These are phyloP conservation scores for Rehmannia glutinosa DNA, from an alignment of 257 asterid genomes.

Conservation along the genomic window DNA sequence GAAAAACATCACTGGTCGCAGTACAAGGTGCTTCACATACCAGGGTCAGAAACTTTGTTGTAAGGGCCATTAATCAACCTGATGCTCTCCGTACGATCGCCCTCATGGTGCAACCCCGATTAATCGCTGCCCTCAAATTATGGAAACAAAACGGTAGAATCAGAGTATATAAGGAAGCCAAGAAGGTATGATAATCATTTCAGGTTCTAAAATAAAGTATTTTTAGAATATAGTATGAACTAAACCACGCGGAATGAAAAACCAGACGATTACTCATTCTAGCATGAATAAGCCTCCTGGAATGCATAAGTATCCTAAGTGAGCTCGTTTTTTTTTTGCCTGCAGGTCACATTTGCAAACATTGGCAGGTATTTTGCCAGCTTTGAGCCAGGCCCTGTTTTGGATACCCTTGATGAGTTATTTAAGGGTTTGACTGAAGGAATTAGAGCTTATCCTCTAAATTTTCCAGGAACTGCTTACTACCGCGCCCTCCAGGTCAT, in stretches of 20 bases:
- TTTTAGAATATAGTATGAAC: neutral
- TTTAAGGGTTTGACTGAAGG: slow-evolving; percentile 33
- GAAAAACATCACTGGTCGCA: slow-evolving; percentile 23
- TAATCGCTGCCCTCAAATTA: slow-evolving; percentile 30
- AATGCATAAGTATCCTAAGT: no score
- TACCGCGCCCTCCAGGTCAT: slow-evolving; percentile 40
- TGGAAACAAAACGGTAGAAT: slow-evolving; percentile 45
- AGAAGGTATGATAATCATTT: slow-evolving; percentile 30
- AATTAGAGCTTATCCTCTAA: slow-evolving; percentile 40
- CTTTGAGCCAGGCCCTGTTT: slow-evolving; percentile 36
- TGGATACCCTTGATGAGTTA: slow-evolving; percentile 40
- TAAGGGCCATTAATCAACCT: slow-evolving; percentile 46
- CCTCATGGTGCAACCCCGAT: slow-evolving; percentile 44
- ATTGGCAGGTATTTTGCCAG: slow-evolving; percentile 49
- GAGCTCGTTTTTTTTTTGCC: no score
- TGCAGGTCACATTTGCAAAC: slow-evolving; percentile 44
- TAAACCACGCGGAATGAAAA: no score
- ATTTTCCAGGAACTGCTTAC: slow-evolving; percentile 46
- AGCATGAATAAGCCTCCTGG: no score
- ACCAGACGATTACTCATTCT: no score
- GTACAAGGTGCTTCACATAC: slow-evolving; percentile 37
- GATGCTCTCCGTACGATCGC: slow-evolving; percentile 48
- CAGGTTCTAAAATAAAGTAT: neutral
- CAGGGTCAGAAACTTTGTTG: slow-evolving; percentile 37
- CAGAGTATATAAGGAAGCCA: slow-evolving; percentile 32